Evolutionary conservation across 2,329 filamentous ascomycete genomes (phyloP).

Genomic region (Fusarium chuoi): DNA sequence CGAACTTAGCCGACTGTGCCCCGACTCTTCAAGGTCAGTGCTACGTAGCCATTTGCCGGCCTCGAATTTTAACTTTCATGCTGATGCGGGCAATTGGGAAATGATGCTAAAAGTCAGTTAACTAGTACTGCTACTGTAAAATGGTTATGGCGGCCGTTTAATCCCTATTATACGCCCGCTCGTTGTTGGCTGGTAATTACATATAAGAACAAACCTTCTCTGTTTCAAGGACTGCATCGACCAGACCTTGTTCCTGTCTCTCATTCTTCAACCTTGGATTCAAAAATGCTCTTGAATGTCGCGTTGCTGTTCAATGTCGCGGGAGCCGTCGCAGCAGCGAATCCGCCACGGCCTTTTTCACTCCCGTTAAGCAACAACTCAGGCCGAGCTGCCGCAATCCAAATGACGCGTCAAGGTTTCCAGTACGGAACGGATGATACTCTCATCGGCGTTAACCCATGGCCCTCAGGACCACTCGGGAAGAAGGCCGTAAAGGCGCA

Average conservation of each 20-base stretch:
- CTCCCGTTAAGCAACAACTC: not conserved
- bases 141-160: not conserved
- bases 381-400: not conserved
- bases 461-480: not conserved
- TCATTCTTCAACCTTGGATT: no score
- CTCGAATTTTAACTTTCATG: not conserved
- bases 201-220: not conserved
- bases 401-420: not conserved
- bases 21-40: not conserved
- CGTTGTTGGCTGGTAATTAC: not conserved
- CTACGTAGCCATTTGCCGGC: not conserved
- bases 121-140: not conserved
- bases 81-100: not conserved
- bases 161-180: not conserved
- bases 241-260: accelerated
- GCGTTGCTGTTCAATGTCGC: not conserved
- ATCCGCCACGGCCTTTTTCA: accelerated
- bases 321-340: not conserved
- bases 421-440: not conserved
- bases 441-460: not conserved
- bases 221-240: not conserved
- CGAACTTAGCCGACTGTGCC: not conserved
- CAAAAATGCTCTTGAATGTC: accelerated
- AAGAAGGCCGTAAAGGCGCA: not conserved
- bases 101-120: not conserved